These are phyloP conservation scores for Nicotiana paniculata DNA, from an alignment of 257 asterid species.

Conservation along the genomic window DNA sequence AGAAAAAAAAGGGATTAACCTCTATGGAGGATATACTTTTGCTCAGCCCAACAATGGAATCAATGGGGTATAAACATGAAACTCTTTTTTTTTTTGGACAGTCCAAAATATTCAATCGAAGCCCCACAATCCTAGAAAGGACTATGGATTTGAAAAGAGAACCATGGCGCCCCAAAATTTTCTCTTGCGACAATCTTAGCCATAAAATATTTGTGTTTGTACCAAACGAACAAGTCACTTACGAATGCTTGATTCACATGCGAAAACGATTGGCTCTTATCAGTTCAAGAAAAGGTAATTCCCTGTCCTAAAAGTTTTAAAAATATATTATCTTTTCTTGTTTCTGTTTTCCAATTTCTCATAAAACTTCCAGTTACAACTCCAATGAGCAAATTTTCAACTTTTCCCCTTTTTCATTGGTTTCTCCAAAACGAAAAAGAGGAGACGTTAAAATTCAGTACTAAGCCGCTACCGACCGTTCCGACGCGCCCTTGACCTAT, in stretches of 20 bases:
- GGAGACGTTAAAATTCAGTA: neutral
- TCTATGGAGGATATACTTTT: neutral
- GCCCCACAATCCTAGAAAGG: neutral
- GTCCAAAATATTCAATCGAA: neutral
- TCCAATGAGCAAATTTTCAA: neutral
- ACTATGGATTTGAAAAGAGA: neutral
- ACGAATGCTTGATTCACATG: neutral
- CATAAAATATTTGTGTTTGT: neutral
- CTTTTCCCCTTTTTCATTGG: neutral
- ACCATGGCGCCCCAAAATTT: too few relatives aligned
- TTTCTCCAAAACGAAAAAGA: neutral
- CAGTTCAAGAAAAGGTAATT: neutral
- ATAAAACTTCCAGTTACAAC: neutral
- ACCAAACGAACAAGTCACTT: neutral
- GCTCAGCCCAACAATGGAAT: neutral
- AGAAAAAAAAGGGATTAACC: neutral
- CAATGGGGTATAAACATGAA: neutral
- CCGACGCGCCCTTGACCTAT: too few relatives aligned
- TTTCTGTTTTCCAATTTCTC: neutral
- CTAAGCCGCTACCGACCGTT: too few relatives aligned
- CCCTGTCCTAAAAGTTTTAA: neutral
- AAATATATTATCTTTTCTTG: neutral
- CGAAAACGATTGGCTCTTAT: neutral
- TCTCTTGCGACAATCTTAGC: neutral
- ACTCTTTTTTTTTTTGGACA: neutral